Evolutionary conservation across 1,284 basidiomycete genomes (phyloP), one percentile per base, ranked within the genome.

Genomic region (Pseudozyma hubeiensis): DNA sequence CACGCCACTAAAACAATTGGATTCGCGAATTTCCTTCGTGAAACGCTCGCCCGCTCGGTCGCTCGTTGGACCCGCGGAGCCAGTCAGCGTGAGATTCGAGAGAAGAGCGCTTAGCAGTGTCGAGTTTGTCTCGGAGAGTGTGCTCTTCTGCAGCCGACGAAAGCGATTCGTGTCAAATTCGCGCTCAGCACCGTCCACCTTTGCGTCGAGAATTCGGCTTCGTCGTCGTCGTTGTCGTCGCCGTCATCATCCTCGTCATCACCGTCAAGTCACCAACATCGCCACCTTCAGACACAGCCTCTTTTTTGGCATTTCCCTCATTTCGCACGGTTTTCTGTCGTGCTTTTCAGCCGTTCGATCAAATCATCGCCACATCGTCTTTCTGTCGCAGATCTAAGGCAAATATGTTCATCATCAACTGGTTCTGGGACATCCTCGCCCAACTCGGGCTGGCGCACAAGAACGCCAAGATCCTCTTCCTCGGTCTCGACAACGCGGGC

Each of bases 401-500:
- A 65, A 53, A 37, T 44, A 84, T 84, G 82, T 84, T 79, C 66
- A 83, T 84, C 64, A 72, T 84, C 67, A 82, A 82, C 73, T 84
- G 82, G 82, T 81, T 84, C 68, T 83, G 81, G 82, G 82, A 84
- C 54, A 71, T 84, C 40, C 81, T 84, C 30, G 81, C 82, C 66
- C 79, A 81, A 64, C 81, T 84, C 24, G 81, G 96, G 80, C 89
- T 99, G 83, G 86, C 93, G 86, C 94, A 97, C 90, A 98, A 98
- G 91, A 97, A 97, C 84, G 96, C 96, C 78, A 99, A 99, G 90
- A 97, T 99, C 86, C 90, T 99, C 77, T 99, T 99, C 75, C 72
- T 98, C 60, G 97, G 97, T 81, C 90, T 99, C 56, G 97, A 97
- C 85, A 98, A 98, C 88, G 97, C 97, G 62, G 97, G 97, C 83